These are phyloP conservation scores for Amesomyces nigricolor DNA, from an alignment of 2,329 filamentous ascomycete genomes.

Conservation along the genomic window DNA sequence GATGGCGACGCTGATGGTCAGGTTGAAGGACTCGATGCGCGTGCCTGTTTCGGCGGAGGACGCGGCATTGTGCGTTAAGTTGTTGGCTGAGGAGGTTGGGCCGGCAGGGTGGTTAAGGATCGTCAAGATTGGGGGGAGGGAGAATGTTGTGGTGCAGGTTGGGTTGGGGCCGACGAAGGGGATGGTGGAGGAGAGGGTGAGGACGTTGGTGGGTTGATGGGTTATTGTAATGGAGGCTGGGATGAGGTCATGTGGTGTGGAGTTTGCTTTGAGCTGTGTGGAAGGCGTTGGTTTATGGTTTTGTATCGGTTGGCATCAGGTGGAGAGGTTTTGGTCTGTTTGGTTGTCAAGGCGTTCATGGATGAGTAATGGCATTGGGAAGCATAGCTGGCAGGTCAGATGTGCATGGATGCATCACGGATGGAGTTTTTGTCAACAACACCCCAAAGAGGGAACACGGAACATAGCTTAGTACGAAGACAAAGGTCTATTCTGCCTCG, in stretches of 20 bases:
- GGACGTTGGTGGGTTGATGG: conserved; percentile 21
- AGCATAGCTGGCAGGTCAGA: conserved; percentile 1
- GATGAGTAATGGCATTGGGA: not conserved
- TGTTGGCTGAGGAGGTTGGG: conserved; percentile 50
- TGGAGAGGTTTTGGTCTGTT: not conserved
- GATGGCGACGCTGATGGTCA: conserved; percentile 56
- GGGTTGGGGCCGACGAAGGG: conserved; percentile 32
- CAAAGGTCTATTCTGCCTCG: conserved; percentile 19
- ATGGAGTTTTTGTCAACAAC: not conserved
- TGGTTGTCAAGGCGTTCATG: not conserved
- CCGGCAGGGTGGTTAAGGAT: conserved; percentile 50
- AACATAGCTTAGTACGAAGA: conserved; percentile 5
- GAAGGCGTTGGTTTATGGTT: not conserved
- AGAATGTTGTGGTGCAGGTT: conserved; percentile 53
- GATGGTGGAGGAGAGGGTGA: conserved; percentile 32
- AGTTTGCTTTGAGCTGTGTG: not conserved
- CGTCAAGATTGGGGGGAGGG: conserved; percentile 46
- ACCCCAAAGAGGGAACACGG: not conserved
- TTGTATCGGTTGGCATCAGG: not conserved
- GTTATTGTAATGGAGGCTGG: not conserved
- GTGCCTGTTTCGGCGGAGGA: conserved; percentile 50
- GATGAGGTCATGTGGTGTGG: not conserved
- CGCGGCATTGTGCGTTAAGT: conserved; percentile 43
- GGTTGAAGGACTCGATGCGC: conserved; percentile 62
- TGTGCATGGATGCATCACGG: not conserved